Percentiles rank a stretch among this genome's conserved stretches.
These are phyloP conservation scores for Capsicum pubescens DNA, from an alignment of 257 asterid genomes.

Conservation along the genomic window DNA sequence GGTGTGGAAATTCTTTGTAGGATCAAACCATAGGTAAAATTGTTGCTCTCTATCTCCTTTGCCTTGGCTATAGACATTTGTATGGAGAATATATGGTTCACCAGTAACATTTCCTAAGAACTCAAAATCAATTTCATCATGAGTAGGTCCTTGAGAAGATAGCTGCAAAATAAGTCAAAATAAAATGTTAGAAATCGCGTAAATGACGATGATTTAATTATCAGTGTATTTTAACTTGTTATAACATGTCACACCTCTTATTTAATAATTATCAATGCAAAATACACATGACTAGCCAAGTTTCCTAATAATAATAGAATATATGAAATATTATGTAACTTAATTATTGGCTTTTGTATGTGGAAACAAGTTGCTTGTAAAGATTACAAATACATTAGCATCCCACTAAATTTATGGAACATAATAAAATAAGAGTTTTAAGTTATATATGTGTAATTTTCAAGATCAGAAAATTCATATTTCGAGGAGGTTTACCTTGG, in stretches of 20 bases:
- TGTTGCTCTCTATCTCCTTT: slow-evolving; percentile 78
- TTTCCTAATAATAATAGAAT: not conserved
- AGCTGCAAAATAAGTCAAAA: slow-evolving; percentile 45
- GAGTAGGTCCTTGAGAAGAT: slow-evolving; percentile 73
- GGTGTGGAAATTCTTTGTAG: slow-evolving; percentile 76
- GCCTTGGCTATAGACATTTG: slow-evolving; percentile 71
- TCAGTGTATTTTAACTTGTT: not conserved
- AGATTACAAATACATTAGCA: too few species aligned
- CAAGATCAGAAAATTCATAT: too few species aligned
- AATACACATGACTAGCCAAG: not conserved
- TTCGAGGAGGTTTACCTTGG: too few species aligned
- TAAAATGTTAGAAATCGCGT: not conserved
- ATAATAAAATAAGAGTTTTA: too few species aligned
- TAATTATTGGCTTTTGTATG: too few species aligned
- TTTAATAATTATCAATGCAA: not conserved
- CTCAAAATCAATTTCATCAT: slow-evolving; percentile 86
- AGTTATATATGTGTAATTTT: too few species aligned
- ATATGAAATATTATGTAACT: not conserved
- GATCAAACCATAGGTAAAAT: slow-evolving; percentile 83
- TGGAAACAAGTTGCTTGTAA: too few species aligned
- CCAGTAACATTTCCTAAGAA: slow-evolving; percentile 71
- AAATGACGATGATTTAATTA: too few species aligned
- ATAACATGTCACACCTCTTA: too few species aligned
- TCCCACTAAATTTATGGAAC: too few species aligned
- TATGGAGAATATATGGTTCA: slow-evolving; percentile 71